Conservation (phyloP, 2,329 filamentous ascomycete species). For the Aspergillus melleus region DNA sequence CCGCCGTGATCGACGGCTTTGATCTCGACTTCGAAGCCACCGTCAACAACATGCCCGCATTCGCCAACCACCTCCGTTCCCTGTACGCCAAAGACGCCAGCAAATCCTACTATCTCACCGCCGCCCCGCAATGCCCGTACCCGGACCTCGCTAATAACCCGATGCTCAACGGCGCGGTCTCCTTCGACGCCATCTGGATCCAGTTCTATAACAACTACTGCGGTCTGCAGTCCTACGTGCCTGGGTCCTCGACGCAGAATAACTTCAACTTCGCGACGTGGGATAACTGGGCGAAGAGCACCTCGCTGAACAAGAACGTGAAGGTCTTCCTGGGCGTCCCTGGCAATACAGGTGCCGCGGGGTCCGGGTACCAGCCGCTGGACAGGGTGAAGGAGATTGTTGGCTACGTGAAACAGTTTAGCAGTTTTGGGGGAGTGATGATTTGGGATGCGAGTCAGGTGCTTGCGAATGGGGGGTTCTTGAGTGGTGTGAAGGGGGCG, state of each 20-base stretch:
- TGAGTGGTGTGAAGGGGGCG: slow-evolving; percentile 26
- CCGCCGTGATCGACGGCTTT: slow-evolving; percentile 68
- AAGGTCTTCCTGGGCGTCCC: slow-evolving; percentile 64
- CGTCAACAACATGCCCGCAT: slow-evolving; percentile 60
- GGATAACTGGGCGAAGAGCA: slow-evolving; percentile 65
- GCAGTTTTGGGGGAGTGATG: slow-evolving; percentile 67
- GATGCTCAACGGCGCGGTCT: slow-evolving; percentile 56
- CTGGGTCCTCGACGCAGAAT: slow-evolving; percentile 46
- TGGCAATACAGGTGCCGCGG: slow-evolving; percentile 53
- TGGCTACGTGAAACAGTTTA: slow-evolving; percentile 54
- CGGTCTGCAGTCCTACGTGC: slow-evolving; percentile 55
- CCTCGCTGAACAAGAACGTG: slow-evolving; percentile 59
- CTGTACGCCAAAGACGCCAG: slow-evolving; percentile 53
- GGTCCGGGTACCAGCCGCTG: slow-evolving; percentile 56
- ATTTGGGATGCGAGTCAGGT: slow-evolving; percentile 67
- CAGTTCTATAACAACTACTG: slow-evolving; percentile 73
- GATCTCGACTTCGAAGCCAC: slow-evolving; percentile 72
- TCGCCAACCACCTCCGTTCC: slow-evolving; percentile 58
- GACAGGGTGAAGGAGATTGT: slow-evolving; percentile 52
- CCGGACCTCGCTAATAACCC: slow-evolving; percentile 61
- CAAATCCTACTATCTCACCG: slow-evolving; percentile 61
- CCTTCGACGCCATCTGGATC: slow-evolving; percentile 62
- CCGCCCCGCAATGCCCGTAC: slow-evolving; percentile 68
- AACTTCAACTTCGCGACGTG: slow-evolving; percentile 65
- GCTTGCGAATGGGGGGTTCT: slow-evolving; percentile 59